phyloP scores from a whole-genome alignment of 1,284 basidiomycete genomes.

The Mycena citricolor region DNA sequence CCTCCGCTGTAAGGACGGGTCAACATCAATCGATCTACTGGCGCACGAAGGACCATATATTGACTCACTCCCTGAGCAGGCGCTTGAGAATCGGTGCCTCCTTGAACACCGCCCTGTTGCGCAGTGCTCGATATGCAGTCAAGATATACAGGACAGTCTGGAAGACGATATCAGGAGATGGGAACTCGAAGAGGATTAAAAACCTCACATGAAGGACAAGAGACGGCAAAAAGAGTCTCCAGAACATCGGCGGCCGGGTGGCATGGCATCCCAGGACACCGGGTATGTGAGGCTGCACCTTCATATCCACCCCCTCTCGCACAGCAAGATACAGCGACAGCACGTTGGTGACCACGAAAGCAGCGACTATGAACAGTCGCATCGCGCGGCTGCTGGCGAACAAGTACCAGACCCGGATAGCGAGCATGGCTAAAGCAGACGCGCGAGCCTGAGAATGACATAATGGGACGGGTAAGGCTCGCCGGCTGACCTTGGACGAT shows the following conservation, averaged over 20 bases:
- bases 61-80: constrained; percentile 38
- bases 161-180: not conserved
- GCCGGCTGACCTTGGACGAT: constrained; percentile 32
- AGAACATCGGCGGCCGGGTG: constrained; percentile 31
- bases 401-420: constrained; percentile 39
- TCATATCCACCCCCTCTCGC: constrained; percentile 22
- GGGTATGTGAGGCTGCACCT: constrained; percentile 18
- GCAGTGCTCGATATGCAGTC: constrained; percentile 34
- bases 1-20: constrained; percentile 29
- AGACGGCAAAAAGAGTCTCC: constrained; percentile 37
- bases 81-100: constrained; percentile 34
- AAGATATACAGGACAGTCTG: constrained; percentile 36
- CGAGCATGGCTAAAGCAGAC: constrained; percentile 32
- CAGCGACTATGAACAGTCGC: constrained; percentile 28
- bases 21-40: not conserved
- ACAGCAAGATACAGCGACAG: constrained; percentile 31
- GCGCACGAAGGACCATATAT: not conserved
- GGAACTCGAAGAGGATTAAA: not conserved
- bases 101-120: constrained; percentile 33
- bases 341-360: constrained; percentile 30
- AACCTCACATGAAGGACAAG: constrained; percentile 37
- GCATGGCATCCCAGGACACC: constrained; percentile 40
- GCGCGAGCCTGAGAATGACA: not conserved
- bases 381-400: constrained; percentile 31
- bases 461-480: not conserved